Evolutionary conservation across 305 asterid species (phyloP).

Genomic region (Solanum hybrid): DNA sequence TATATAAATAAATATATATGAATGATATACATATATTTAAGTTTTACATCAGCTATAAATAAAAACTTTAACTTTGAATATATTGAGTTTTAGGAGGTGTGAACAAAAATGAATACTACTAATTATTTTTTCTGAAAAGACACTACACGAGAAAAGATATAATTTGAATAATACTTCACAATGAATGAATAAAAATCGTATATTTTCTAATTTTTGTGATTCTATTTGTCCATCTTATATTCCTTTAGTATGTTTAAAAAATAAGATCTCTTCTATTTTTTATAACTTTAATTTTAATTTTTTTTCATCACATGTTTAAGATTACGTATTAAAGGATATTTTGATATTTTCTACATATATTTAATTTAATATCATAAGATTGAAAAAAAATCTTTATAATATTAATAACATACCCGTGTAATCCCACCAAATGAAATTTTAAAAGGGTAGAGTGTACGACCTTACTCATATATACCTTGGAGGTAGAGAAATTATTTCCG

Average conservation of each 20-base stretch:
- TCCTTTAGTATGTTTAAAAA: not conserved
- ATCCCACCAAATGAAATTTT: no score
- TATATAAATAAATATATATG: not conserved
- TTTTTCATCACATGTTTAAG: not conserved
- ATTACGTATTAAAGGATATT: no score
- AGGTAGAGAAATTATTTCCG: accelerated
- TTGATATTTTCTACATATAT: no score
- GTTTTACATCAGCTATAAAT: not conserved
- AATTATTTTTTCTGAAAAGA: not conserved
- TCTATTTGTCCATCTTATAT: not conserved
- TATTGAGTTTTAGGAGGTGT: not conserved
- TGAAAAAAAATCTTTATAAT: no score
- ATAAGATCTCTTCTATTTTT: no score
- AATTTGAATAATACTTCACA: not conserved
- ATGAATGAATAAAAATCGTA: not conserved
- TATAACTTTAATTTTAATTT: no score
- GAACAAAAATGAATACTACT: no score
- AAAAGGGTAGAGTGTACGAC: no score
- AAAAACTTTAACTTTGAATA: no score
- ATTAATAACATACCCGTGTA: not conserved
- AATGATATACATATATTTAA: not conserved
- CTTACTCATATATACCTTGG: no score
- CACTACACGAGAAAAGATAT: not conserved
- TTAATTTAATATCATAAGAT: no score
- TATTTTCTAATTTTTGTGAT: not conserved